phyloP scores from a whole-genome alignment of 495 filamentous ascomycete species.

The Pseudomonodictys pantanalensis region DNA sequence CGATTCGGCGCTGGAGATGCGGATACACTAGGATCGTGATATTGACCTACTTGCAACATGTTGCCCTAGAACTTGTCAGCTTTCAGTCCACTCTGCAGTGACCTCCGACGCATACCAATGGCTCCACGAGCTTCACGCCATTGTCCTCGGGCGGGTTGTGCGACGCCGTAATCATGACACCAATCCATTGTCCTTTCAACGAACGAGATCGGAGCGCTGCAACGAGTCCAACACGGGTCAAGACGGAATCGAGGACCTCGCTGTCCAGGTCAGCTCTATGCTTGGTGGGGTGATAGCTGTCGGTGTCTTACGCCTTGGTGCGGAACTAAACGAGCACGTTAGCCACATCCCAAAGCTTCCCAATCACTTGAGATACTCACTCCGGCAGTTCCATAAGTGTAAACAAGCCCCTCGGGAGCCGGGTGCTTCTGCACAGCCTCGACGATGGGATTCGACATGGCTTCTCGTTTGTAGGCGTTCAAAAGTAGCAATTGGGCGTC shows the following conservation, averaged over 20 bases:
- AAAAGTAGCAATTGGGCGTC: not conserved
- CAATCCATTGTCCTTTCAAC: constrained; percentile 83
- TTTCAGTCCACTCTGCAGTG: not conserved
- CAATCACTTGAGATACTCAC: constrained; percentile 48
- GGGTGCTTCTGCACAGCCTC: constrained; percentile 64
- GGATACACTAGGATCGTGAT: constrained; percentile 6
- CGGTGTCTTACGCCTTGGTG: constrained; percentile 66
- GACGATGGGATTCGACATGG: constrained; percentile 28
- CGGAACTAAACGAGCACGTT: constrained; percentile 58
- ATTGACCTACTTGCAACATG: constrained; percentile 74
- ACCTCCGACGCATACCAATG: constrained; percentile 59
- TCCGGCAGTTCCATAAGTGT: constrained; percentile 93
- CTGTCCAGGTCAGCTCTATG: constrained; percentile 34
- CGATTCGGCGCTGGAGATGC: not conserved
- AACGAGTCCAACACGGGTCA: constrained; percentile 86
- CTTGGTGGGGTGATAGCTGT: not conserved
- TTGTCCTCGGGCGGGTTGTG: constrained; percentile 98
- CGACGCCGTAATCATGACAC: constrained; percentile 97
- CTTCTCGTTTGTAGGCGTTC: not conserved
- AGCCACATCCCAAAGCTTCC: constrained; percentile 1
- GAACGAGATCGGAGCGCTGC: constrained; percentile 89
- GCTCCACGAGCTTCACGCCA: constrained; percentile 97
- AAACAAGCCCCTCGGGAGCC: constrained; percentile 67
- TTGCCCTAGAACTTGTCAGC: constrained; percentile 60
- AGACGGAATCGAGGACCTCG: constrained; percentile 73